These are phyloP conservation scores for Didymella exigua DNA, from an alignment of 2,329 filamentous ascomycete genomes.

Conservation along the genomic window DNA sequence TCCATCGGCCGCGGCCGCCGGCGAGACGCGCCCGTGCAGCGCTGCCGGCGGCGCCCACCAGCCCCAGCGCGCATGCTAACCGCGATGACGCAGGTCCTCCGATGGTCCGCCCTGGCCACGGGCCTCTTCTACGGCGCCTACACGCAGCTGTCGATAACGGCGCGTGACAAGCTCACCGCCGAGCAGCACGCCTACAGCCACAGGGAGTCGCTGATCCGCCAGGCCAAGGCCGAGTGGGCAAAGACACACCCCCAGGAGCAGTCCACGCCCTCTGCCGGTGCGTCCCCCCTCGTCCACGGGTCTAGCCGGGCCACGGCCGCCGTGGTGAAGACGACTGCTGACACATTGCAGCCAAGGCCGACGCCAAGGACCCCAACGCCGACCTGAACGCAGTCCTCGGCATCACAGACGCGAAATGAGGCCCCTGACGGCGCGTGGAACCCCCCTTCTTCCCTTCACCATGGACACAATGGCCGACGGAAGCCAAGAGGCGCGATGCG, in stretches of 20 bases:
- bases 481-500: conserved; percentile 20
- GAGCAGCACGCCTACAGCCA: conserved; percentile 82
- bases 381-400: conserved; percentile 75
- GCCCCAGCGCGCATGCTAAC: conserved; percentile 30
- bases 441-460: conserved; percentile 31
- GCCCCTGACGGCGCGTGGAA: conserved; percentile 2
- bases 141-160: conserved; percentile 82
- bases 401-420: conserved; percentile 46
- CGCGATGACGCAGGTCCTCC: conserved; percentile 73
- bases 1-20: background rate
- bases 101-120: conserved; percentile 90
- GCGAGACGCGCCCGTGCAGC: background rate
- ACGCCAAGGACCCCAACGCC: conserved; percentile 87
- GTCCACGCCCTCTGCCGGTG: conserved; percentile 41
- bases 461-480: conserved; percentile 29
- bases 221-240: conserved; percentile 89
- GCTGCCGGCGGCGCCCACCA: conserved; percentile 6
- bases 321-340: background rate
- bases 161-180: conserved; percentile 72
- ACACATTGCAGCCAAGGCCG: conserved; percentile 57
- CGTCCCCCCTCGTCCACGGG: background rate
- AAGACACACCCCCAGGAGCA: conserved; percentile 66
- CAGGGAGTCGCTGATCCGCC: conserved; percentile 87
- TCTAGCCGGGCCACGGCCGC: too few species aligned
- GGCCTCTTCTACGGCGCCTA: conserved; percentile 95